Percentiles rank a stretch among this genome's conserved stretches.
These are phyloP conservation scores for Alternaria sp. DNA, from an alignment of 2,329 filamentous ascomycete genomes.

Conservation along the genomic window DNA sequence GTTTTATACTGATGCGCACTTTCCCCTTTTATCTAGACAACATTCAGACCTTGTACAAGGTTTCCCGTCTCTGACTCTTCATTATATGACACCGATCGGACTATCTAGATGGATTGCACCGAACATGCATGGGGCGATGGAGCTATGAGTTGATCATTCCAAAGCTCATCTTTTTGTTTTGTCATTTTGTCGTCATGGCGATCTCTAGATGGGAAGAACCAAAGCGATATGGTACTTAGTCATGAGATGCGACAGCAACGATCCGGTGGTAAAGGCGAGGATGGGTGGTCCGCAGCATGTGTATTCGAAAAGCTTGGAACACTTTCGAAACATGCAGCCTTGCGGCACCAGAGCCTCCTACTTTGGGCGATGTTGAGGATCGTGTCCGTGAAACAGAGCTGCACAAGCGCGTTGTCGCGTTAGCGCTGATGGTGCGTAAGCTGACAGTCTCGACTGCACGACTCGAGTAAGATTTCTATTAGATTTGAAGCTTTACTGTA, in stretches of 20 bases:
- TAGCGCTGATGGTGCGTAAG: slow-evolving; percentile 5
- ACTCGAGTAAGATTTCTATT: not conserved
- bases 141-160: not conserved
- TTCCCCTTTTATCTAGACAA: not conserved
- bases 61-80: not conserved
- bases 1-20: not conserved
- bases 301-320: slow-evolving; percentile 8
- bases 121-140: not conserved
- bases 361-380: slow-evolving; percentile 2
- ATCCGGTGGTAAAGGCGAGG: not conserved
- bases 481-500: not conserved
- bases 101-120: not conserved
- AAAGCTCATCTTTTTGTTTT: not conserved
- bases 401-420: not conserved
- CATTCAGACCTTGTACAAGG: not conserved
- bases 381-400: slow-evolving; percentile 12
- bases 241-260: not conserved
- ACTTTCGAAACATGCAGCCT: slow-evolving; percentile 16
- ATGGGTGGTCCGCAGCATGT: not conserved
- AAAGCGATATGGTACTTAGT: not conserved
- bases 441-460: not conserved
- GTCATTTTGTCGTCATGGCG: not conserved
- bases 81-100: not conserved
- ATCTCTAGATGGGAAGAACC: not conserved
- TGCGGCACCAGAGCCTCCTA: slow-evolving; percentile 9